phyloP scores from a whole-genome alignment of 2,329 filamentous ascomycete genomes.

The Epichloe coenophiala region DNA sequence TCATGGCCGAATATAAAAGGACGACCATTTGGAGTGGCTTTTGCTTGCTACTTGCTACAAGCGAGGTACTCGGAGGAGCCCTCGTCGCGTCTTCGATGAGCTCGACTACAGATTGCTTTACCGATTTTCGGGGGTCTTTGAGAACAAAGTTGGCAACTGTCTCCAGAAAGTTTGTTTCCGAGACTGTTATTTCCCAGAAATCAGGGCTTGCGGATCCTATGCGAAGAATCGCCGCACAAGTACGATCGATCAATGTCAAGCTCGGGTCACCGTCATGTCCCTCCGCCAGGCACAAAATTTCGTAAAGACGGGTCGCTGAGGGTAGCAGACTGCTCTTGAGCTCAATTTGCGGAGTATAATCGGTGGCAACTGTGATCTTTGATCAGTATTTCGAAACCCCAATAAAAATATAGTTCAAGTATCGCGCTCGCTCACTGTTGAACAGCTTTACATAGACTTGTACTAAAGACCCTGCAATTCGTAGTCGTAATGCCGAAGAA shows the following conservation, averaged over 20 bases:
- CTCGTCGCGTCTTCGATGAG: conserved; percentile 19
- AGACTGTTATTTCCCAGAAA: conserved; percentile 17
- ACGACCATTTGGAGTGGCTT: conserved; percentile 6
- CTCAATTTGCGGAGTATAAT: neutral
- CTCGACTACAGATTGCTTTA: conserved; percentile 19
- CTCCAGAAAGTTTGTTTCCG: conserved; percentile 10
- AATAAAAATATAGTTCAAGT: neutral
- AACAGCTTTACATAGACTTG: conserved; percentile 16
- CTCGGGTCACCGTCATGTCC: conserved; percentile 11
- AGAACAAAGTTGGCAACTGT: conserved; percentile 15
- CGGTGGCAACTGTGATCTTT: neutral
- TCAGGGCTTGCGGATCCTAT: conserved; percentile 14
- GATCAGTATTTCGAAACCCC: neutral
- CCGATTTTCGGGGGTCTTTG: conserved; percentile 12
- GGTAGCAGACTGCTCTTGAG: conserved; percentile 4
- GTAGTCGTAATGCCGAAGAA: conserved; percentile 12
- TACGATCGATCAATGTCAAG: conserved; percentile 13
- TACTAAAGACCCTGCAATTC: conserved; percentile 16
- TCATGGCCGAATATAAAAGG: conserved; percentile 20
- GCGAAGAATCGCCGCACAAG: conserved; percentile 16
- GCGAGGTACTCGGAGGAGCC: conserved; percentile 5
- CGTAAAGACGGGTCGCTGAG: conserved; percentile 7
- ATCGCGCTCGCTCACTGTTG: conserved; percentile 9
- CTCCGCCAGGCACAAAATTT: conserved; percentile 15
- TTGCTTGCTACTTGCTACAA: neutral